phyloP scores from a whole-genome alignment of 139 green algal species.

The Coelastrella sp. region DNA sequence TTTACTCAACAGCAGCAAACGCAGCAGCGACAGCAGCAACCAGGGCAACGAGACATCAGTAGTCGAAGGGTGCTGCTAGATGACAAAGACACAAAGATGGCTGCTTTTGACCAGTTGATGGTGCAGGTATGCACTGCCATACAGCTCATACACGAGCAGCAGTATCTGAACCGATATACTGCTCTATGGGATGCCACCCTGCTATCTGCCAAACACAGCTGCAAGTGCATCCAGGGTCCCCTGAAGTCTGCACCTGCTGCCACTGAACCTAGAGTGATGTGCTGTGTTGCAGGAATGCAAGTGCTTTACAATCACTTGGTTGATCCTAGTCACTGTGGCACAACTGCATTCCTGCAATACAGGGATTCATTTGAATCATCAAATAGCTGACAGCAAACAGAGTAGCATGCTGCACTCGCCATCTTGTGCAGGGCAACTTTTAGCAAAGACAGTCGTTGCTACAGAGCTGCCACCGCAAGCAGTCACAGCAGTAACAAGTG shows the following conservation, averaged over 20 bases:
- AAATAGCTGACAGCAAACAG: background rate
- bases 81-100: constrained; percentile 22
- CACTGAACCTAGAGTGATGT: too few relatives aligned
- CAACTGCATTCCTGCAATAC: too few relatives aligned
- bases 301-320: too few relatives aligned
- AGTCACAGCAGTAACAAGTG: too few relatives aligned
- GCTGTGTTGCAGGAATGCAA: too few relatives aligned
- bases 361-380: too few relatives aligned
- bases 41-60: background rate
- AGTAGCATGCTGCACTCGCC: too few relatives aligned
- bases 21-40: background rate
- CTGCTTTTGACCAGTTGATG: constrained; percentile 21
- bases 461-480: background rate
- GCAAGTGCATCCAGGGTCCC: background rate
- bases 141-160: background rate
- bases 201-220: background rate
- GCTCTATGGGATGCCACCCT: background rate
- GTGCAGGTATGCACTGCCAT: background rate
- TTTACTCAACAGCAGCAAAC: background rate
- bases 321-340: too few relatives aligned
- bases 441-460: background rate
- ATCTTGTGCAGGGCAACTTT: background rate
- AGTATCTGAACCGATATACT: background rate
- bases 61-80: constrained; percentile 2
- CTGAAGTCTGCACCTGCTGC: too few relatives aligned